These are phyloP conservation scores for Aspergillus vadensis DNA, from an alignment of 2,329 filamentous ascomycete species.

Conservation along the genomic window DNA sequence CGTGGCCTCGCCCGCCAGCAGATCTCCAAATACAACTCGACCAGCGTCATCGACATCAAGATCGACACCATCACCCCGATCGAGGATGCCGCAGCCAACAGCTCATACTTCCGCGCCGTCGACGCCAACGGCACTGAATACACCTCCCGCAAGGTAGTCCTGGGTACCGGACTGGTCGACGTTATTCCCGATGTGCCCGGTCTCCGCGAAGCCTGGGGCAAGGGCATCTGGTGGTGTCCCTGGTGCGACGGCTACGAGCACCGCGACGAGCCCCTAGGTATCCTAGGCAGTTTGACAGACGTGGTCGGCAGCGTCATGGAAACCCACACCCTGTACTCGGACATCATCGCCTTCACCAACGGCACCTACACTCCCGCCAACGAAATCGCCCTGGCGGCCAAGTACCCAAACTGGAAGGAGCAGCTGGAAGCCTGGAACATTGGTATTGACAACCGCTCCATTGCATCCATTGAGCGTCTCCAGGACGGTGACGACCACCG, in stretches of 20 bases:
- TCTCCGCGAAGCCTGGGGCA: constrained; percentile 57
- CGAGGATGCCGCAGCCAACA: constrained; percentile 31
- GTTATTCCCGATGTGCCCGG: constrained; percentile 59
- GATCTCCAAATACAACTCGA: constrained; percentile 54
- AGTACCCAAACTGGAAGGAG: constrained; percentile 51
- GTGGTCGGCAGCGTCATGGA: constrained; percentile 53
- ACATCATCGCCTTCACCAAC: constrained; percentile 62
- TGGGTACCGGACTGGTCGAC: constrained; percentile 61
- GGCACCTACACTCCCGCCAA: constrained; percentile 56
- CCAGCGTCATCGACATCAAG: constrained; percentile 55
- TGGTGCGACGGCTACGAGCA: constrained; percentile 68
- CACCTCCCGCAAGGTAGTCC: constrained; percentile 57
- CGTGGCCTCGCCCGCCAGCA: constrained; percentile 57
- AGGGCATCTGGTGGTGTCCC: constrained; percentile 65
- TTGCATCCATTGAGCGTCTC: constrained; percentile 53
- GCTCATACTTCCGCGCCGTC: constrained; percentile 52
- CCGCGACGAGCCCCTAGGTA: constrained; percentile 59
- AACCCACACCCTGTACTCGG: constrained; percentile 56
- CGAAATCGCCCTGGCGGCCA: constrained; percentile 43
- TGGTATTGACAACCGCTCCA: constrained; percentile 58
- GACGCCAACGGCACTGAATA: constrained; percentile 39
- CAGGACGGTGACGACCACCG: constrained; percentile 33
- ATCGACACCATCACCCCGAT: constrained; percentile 43
- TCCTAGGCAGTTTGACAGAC: constrained; percentile 52
- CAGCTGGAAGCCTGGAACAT: constrained; percentile 56